phyloP scores from a whole-genome alignment of 2,329 filamentous ascomycete species.

The Knufia fluminis region DNA sequence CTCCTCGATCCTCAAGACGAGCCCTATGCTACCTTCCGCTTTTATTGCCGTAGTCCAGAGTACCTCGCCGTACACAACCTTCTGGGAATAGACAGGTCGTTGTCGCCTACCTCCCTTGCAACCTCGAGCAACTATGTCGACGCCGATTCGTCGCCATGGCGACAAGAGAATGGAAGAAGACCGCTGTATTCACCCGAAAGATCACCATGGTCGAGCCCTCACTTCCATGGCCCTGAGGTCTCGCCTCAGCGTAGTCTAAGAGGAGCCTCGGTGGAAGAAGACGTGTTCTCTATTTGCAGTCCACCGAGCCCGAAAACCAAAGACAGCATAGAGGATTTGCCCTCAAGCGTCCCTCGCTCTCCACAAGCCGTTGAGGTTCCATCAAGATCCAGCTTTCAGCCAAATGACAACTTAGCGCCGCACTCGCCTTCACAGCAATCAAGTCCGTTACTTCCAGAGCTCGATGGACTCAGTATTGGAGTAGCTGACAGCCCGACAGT shows the following conservation, averaged over 20 bases:
- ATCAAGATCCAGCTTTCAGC: background rate
- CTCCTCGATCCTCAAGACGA: slow-evolving; percentile 40
- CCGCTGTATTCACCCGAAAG: too few species aligned
- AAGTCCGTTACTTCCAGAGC: background rate
- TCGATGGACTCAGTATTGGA: background rate
- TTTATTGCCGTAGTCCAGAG: slow-evolving; percentile 17
- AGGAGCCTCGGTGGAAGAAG: background rate
- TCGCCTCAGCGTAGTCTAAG: too few species aligned
- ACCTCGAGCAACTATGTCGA: background rate
- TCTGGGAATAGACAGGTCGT: background rate
- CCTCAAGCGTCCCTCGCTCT: slow-evolving; percentile 7
- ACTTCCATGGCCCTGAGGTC: too few species aligned
- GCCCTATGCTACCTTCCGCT: slow-evolving; percentile 39
- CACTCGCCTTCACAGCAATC: background rate
- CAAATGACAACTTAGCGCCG: background rate
- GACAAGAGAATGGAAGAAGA: too few species aligned
- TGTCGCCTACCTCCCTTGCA: background rate
- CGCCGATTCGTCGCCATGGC: too few species aligned
- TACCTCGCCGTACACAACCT: slow-evolving; percentile 5
- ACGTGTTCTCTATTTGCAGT: background rate
- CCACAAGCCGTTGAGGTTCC: slow-evolving; percentile 9
- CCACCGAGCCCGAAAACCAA: slow-evolving; percentile 2
- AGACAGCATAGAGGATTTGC: slow-evolving; percentile 8
- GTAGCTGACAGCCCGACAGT: background rate
- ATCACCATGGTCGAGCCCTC: too few species aligned